Percentiles rank a stretch among this genome's conserved stretches.
Conservation (phyloP, 2,329 filamentous ascomycete species). For the Hymenoscyphus occultus region DNA sequence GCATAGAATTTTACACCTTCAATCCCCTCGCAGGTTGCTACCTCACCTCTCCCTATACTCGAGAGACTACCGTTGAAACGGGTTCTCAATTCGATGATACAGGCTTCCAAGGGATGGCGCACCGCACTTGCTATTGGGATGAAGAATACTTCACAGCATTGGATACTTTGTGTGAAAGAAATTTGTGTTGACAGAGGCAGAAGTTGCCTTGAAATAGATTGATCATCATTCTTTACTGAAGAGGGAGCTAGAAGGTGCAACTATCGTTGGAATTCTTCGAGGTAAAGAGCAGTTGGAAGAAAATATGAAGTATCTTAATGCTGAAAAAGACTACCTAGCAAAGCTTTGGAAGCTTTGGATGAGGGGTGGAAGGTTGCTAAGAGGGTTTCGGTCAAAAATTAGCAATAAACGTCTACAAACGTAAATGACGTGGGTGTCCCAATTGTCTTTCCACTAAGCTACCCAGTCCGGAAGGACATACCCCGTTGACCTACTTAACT, state of each 20-base stretch:
- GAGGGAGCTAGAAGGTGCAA: conserved; percentile 46
- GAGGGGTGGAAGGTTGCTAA: conserved; percentile 51
- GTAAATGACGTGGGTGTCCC: no score
- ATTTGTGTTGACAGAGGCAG: conserved; percentile 66
- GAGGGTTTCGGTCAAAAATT: not conserved
- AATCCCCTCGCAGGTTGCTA: conserved; percentile 55
- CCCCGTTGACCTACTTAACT: no score
- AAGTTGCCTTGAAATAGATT: conserved; percentile 71
- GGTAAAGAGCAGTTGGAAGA: conserved; percentile 40
- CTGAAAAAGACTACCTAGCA: conserved; percentile 55
- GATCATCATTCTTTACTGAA: conserved; percentile 65
- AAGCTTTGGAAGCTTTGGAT: conserved; percentile 61
- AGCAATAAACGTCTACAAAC: not conserved
- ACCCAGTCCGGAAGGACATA: no score
- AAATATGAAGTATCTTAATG: conserved; percentile 40
- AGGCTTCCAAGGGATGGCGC: conserved; percentile 48
- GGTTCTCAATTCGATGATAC: conserved; percentile 37
- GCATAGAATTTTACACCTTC: conserved; percentile 59
- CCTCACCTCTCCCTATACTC: conserved; percentile 48
- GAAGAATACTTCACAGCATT: conserved; percentile 64
- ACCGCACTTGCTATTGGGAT: conserved; percentile 58
- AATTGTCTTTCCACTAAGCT: no score
- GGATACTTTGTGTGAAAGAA: conserved; percentile 63
- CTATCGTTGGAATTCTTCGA: conserved; percentile 42
- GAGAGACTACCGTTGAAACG: conserved; percentile 41